phyloP scores from a whole-genome alignment of 176 grass and related monocot genomes.

The Dactylis glomerata region DNA sequence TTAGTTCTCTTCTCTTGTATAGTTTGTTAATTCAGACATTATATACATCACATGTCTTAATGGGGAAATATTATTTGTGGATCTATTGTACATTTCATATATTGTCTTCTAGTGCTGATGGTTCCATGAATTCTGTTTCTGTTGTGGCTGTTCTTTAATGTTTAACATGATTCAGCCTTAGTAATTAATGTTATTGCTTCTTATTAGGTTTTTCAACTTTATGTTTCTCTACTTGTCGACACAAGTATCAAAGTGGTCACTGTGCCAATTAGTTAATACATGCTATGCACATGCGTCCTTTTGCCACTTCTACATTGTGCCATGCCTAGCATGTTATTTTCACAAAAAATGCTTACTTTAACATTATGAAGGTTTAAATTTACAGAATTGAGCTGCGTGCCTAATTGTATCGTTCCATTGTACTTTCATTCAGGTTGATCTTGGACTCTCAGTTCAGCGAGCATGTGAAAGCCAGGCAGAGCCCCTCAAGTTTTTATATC shows the following conservation, averaged over 20 bases:
- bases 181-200: not conserved
- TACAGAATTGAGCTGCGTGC: not conserved
- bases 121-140: not conserved
- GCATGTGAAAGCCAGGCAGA: slow-evolving; percentile 82
- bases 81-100: not conserved
- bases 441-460: slow-evolving; percentile 85
- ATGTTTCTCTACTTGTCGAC: not conserved
- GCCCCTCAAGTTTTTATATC: slow-evolving; percentile 79
- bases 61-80: not conserved
- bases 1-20: slow-evolving; percentile 41
- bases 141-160: not conserved
- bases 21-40: not conserved
- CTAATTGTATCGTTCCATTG: not conserved
- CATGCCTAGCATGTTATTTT: not conserved
- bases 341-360: not conserved
- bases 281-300: not conserved
- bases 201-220: not conserved
- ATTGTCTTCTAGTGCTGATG: not conserved
- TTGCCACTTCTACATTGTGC: not conserved
- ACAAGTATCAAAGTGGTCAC: not conserved
- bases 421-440: slow-evolving; percentile 66
- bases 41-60: not conserved
- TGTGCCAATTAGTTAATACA: not conserved
- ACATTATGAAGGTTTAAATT: not conserved
- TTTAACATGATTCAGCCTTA: not conserved